Conservation (phyloP, 495 filamentous ascomycete genomes). For the Talaromyces trachyspermus region DNA sequence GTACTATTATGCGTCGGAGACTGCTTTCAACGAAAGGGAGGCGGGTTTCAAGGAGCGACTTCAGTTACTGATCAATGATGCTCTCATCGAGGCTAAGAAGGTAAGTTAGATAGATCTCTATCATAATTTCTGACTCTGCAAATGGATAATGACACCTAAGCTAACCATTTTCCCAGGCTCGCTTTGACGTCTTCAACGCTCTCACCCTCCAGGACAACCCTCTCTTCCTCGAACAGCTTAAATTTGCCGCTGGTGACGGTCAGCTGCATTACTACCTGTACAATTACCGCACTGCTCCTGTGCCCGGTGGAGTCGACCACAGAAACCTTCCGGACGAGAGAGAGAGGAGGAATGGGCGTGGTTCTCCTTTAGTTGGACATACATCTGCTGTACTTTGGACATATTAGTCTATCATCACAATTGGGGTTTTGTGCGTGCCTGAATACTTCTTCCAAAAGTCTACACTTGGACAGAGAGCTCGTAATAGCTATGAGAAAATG, state of each 20-base stretch:
- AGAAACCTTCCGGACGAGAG: slow-evolving; percentile 66
- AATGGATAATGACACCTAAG: neutral
- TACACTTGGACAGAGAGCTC: no score
- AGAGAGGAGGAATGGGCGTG: slow-evolving; percentile 80
- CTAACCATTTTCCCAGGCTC: slow-evolving; percentile 33
- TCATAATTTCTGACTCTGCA: slow-evolving; percentile 1
- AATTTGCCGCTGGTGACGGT: slow-evolving; percentile 89
- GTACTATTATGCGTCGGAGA: slow-evolving; percentile 91
- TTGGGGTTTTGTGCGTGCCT: neutral
- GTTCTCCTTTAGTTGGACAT: slow-evolving; percentile 58
- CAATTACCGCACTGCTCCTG: slow-evolving; percentile 80
- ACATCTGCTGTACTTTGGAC: neutral
- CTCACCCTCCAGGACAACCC: slow-evolving; percentile 89
- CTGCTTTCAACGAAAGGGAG: slow-evolving; percentile 55
- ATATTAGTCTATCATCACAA: neutral
- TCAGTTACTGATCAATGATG: slow-evolving; percentile 72
- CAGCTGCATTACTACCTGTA: slow-evolving; percentile 94
- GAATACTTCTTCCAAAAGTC: no score
- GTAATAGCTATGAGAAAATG: no score
- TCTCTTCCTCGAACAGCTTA: slow-evolving; percentile 84
- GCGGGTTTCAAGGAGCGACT: slow-evolving; percentile 62
- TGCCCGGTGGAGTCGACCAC: slow-evolving; percentile 75
- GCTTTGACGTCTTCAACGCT: slow-evolving; percentile 96
- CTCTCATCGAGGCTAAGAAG: slow-evolving; percentile 78
- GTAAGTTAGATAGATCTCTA: slow-evolving; percentile 22